Evolutionary conservation across 1,139 yeast genomes (phyloP), one percentile per base, ranked within the genome.

Genomic region (Suhomyces panamericanus): DNA sequence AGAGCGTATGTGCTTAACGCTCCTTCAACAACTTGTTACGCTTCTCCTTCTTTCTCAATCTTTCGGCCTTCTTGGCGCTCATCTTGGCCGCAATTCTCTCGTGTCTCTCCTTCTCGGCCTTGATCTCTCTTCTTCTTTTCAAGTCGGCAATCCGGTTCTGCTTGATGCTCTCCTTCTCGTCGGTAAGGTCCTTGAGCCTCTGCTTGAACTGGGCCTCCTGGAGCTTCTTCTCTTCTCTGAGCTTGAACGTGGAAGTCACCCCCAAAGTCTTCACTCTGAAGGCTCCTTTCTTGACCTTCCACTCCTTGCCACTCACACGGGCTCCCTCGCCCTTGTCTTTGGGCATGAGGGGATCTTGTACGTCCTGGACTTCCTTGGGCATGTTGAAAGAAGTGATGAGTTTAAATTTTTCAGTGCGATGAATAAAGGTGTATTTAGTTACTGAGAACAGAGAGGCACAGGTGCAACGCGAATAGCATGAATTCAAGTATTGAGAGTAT

Each of bases 31-130:
- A 69, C 65, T 86, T 86, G 65, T 85, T 86, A 69, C 93, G 81
- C 81, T 85, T 86, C 62, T 86, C 95, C 64, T 81, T 83, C 73
- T 84, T 83, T 69, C 84, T 83, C 69, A 85, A 64, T 67, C 95
- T 80, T 49, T 86, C 95, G 34, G 84, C 83, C 74, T 80, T 84
- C 78, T 84, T 84, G 34, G 83, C 85, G 58, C 85, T 86, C 89
- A 86, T 82, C 67, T 83, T 84, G 38, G 78, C 73, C 12, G 93
- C 88, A 56, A 85, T 65, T 58, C 69, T 75, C 55, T 84, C 90
- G 57, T 81, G 85, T 57, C 93, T 76, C 59, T 84, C 91, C 66
- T 78, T 80, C 60, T 86, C 93, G 48, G 75, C 90, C 68, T 82
- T 83, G 60, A 79, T 78, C 53, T 81, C 85, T 63, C 82, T 76